These are phyloP conservation scores for Candida jianshihensis DNA, from an alignment of 805 yeast genomes.

Conservation along the genomic window DNA sequence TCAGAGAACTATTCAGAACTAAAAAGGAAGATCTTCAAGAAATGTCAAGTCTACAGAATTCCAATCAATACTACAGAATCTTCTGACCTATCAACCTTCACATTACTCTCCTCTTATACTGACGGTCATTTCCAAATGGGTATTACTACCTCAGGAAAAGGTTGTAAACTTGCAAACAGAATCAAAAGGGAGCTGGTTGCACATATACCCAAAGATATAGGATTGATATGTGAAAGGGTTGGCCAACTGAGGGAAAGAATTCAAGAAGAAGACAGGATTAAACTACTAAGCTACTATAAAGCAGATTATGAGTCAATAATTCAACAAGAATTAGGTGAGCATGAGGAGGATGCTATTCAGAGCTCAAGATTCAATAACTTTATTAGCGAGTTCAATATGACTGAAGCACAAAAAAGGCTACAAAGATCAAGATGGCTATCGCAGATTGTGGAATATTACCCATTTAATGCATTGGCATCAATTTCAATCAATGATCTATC, in stretches of 20 bases:
- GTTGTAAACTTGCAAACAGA: constrained; percentile 79
- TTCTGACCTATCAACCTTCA: constrained; percentile 66
- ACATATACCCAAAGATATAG: constrained; percentile 63
- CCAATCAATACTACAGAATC: constrained; percentile 79
- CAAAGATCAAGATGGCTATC: constrained; percentile 78
- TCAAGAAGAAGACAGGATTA: constrained; percentile 42
- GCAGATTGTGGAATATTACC: constrained; percentile 88
- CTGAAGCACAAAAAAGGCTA: constrained; percentile 41
- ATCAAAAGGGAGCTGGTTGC: constrained; percentile 67
- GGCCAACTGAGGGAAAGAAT: constrained; percentile 58
- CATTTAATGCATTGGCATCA: constrained; percentile 55
- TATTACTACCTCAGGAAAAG: constrained; percentile 80
- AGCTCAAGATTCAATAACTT: constrained; percentile 51
- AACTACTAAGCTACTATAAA: constrained; percentile 15
- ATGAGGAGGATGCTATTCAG: constrained; percentile 67
- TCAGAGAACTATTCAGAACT: constrained; percentile 23
- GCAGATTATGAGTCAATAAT: constrained; percentile 22
- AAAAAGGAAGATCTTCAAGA: constrained; percentile 36
- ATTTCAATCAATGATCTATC: constrained; percentile 54
- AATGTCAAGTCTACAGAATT: constrained; percentile 57
- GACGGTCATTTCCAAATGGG: constrained; percentile 78
- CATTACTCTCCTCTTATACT: constrained; percentile 61
- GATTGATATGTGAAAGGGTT: constrained; percentile 57
- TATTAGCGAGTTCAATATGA: constrained; percentile 51
- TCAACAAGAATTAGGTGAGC: constrained; percentile 40